These are phyloP conservation scores for Penicillium sp. DNA, from an alignment of 2,329 filamentous ascomycete species.

Conservation along the genomic window DNA sequence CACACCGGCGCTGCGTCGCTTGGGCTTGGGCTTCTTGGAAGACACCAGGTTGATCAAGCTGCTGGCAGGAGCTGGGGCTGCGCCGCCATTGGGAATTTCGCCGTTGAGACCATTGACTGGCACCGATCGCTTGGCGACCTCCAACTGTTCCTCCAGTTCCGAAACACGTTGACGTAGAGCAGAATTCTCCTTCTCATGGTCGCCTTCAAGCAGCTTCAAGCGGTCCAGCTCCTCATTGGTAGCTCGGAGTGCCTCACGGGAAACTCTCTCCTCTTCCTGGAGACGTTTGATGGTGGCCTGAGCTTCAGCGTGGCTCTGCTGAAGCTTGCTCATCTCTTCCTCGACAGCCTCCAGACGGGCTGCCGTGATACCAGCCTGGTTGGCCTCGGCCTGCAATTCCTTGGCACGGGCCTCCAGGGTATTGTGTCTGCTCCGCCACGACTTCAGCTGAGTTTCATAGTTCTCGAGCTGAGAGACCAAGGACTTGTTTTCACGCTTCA, in stretches of 20 bases:
- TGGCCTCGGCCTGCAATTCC: slow-evolving; percentile 93
- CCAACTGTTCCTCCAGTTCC: slow-evolving; percentile 89
- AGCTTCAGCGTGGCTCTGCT: slow-evolving; percentile 86
- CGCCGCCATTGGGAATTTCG: slow-evolving; percentile 64
- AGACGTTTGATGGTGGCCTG: slow-evolving; percentile 86
- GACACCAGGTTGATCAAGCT: slow-evolving; percentile 96
- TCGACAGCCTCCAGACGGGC: slow-evolving; percentile 89
- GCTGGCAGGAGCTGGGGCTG: slow-evolving; percentile 56
- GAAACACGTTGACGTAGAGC: slow-evolving; percentile 82
- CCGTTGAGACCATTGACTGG: slow-evolving; percentile 64
- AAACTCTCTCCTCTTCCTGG: slow-evolving; percentile 86
- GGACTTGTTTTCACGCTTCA: slow-evolving; percentile 92
- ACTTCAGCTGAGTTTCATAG: slow-evolving; percentile 94
- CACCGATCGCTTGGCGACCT: slow-evolving; percentile 74
- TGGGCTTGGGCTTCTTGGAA: slow-evolving; percentile 88
- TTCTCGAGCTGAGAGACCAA: slow-evolving; percentile 86
- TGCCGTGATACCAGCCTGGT: slow-evolving; percentile 93
- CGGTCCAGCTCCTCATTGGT: slow-evolving; percentile 79
- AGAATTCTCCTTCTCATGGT: slow-evolving; percentile 80
- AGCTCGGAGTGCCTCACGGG: slow-evolving; percentile 76
- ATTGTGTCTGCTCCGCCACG: slow-evolving; percentile 90
- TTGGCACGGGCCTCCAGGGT: slow-evolving; percentile 85
- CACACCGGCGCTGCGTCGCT: slow-evolving; percentile 78
- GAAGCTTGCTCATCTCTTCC: slow-evolving; percentile 89
- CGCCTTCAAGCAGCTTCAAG: slow-evolving; percentile 69